Percentiles rank a stretch among this genome's conserved stretches.
These are phyloP conservation scores for Phyllosticta capitalensis DNA, from an alignment of 2,329 filamentous ascomycete genomes.

Conservation along the genomic window DNA sequence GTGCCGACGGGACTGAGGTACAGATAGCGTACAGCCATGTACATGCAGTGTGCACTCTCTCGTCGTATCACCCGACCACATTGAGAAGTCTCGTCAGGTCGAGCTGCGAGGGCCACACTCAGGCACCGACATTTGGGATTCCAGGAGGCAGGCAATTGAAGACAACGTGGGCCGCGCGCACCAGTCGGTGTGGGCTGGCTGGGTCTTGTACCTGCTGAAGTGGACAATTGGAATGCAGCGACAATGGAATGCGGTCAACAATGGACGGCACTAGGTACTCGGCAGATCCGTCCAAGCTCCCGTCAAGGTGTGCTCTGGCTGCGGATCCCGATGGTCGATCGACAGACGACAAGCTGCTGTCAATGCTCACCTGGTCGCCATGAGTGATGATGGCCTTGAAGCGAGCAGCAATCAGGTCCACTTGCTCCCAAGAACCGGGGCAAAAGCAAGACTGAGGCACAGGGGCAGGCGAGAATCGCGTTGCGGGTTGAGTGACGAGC, in stretches of 20 bases:
- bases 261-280: neutral
- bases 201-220: neutral
- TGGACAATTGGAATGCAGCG: neutral
- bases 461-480: neutral
- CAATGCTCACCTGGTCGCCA: no score
- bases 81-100: neutral
- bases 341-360: neutral
- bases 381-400: neutral
- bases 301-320: no score
- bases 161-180: neutral
- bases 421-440: neutral
- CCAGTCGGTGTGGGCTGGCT: neutral
- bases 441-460: neutral
- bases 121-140: neutral
- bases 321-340: no score
- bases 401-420: neutral
- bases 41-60: neutral
- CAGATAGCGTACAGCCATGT: neutral
- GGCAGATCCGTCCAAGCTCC: neutral
- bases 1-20: neutral
- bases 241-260: neutral
- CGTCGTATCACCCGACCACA: neutral
- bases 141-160: neutral
- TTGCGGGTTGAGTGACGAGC: neutral
- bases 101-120: neutral